A percentile compares a stretch with the other conserved stretches of the same genome.
Conservation (phyloP, 345 rosid genomes). For the Salix exigua region DNA sequence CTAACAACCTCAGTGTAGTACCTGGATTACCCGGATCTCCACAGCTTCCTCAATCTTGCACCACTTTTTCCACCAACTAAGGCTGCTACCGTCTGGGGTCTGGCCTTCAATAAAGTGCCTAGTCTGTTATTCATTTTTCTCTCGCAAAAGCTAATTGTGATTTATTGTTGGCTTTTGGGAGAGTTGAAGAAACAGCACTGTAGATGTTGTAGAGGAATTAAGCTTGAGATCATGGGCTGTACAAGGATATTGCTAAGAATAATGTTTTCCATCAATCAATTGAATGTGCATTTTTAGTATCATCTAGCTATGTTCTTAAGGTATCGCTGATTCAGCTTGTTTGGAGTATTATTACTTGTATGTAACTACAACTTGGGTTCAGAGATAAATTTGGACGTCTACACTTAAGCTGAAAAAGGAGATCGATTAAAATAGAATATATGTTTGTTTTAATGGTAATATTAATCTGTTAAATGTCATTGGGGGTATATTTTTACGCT, state of each 20-base stretch:
- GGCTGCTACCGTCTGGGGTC: background rate
- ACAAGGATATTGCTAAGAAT: background rate
- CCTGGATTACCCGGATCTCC: conserved; percentile 56
- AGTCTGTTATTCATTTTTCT: background rate
- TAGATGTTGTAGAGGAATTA: background rate
- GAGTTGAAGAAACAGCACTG: background rate
- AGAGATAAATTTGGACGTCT: background rate
- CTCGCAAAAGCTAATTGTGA: background rate
- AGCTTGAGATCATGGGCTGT: background rate
- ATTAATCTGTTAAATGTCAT: background rate
- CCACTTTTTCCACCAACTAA: conserved; percentile 74
- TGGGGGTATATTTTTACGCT: background rate
- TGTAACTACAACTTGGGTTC: background rate
- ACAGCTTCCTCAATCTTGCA: conserved; percentile 85
- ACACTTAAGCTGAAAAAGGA: background rate
- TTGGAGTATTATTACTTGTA: background rate
- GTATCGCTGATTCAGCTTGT: background rate
- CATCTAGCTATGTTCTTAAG: background rate
- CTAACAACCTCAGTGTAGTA: conserved; percentile 7
- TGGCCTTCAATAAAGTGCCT: background rate
- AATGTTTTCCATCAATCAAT: background rate
- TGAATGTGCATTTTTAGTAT: background rate
- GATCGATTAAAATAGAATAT: background rate
- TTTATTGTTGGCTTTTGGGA: background rate
- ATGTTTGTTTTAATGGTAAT: background rate